Evolutionary conservation across 78 protist genomes (phyloP).

Genomic region (Dictyostelium brefeldianum): DNA sequence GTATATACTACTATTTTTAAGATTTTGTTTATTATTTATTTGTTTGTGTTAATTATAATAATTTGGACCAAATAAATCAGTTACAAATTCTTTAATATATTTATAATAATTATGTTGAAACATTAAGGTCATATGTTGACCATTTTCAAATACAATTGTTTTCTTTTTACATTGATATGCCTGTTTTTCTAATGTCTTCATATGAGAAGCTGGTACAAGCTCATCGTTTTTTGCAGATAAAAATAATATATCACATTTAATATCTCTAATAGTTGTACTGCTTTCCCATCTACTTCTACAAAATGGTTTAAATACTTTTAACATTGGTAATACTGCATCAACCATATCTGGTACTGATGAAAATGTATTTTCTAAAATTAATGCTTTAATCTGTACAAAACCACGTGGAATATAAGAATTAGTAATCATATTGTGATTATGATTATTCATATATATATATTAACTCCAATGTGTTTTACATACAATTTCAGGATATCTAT

Average conservation of each 20-base stretch:
- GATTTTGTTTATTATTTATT: background rate
- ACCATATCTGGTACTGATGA: constrained; percentile 78
- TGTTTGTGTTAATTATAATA: background rate
- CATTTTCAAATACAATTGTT: constrained; percentile 49
- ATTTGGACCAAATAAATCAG: background rate
- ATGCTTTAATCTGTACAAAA: constrained; percentile 66
- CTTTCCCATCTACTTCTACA: constrained; percentile 45
- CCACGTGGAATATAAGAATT: too few relatives aligned
- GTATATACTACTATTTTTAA: background rate
- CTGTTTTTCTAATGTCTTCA: constrained; percentile 34
- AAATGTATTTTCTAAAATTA: constrained; percentile 71
- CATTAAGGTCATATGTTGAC: constrained; percentile 60
- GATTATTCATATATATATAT: background rate
- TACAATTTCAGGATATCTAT: constrained; percentile 56
- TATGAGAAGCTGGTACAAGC: constrained; percentile 57
- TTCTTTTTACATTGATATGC: background rate
- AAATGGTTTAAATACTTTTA: constrained; percentile 51
- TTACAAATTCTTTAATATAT: constrained; percentile 54
- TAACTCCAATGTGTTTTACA: background rate
- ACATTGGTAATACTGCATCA: constrained; percentile 61
- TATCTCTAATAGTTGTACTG: background rate
- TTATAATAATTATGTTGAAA: constrained; percentile 58
- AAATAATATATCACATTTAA: constrained; percentile 38
- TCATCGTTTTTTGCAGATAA: constrained; percentile 66
- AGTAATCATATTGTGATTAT: background rate